Evolutionary conservation across 108 stramenopile genomes (phyloP).

Genomic region (Skeletonema costatum): DNA sequence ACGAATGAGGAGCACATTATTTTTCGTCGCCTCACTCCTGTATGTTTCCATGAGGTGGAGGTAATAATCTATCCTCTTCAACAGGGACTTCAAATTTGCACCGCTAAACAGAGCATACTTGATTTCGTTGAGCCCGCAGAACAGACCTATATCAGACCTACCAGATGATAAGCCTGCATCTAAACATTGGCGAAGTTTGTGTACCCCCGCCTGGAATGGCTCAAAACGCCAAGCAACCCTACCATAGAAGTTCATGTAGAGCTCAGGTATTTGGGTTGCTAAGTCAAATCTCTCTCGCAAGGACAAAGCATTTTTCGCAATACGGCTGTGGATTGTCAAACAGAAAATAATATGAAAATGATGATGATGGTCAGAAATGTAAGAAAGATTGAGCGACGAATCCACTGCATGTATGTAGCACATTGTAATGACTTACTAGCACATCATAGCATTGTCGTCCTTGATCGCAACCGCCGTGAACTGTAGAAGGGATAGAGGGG

Average conservation of each 20-base stretch:
- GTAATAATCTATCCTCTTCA: slow-evolving; percentile 21
- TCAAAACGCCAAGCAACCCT: too few species aligned
- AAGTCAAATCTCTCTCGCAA: too few species aligned
- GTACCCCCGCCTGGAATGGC: neutral
- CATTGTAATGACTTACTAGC: neutral
- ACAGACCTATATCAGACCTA: slow-evolving; percentile 1
- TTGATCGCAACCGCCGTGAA: neutral
- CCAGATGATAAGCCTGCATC: neutral
- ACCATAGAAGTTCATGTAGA: too few species aligned
- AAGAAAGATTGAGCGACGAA: too few species aligned
- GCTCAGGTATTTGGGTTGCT: too few species aligned
- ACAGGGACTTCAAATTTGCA: slow-evolving; percentile 11
- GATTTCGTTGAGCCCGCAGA: neutral
- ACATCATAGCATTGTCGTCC: neutral
- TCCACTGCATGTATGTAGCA: too few species aligned
- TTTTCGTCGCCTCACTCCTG: neutral
- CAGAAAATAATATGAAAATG: too few species aligned
- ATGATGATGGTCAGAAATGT: too few species aligned
- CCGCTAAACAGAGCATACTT: slow-evolving; percentile 5
- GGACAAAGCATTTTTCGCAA: neutral
- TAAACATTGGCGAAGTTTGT: neutral
- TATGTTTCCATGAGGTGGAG: slow-evolving; percentile 6
- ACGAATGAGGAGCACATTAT: slow-evolving; percentile 6
- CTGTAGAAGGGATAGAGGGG: neutral
- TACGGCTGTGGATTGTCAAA: neutral